Evolutionary conservation across 441 rosid species (phyloP), one percentile per base, ranked within the genome.

Genomic region (Aleurites moluccanus): DNA sequence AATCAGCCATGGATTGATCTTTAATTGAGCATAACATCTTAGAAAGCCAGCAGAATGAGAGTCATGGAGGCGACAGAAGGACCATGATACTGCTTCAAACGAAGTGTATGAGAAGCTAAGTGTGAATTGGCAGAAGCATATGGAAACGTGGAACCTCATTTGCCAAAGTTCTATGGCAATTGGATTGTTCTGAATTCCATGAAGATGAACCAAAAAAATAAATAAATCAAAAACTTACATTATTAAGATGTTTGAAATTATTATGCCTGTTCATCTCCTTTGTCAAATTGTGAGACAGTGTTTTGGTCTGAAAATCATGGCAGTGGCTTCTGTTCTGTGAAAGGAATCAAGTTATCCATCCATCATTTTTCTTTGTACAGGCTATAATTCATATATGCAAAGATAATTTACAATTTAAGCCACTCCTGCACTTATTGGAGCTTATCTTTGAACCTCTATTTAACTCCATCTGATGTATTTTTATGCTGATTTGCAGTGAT

Each of bases 401-500:
- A 45, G 40, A 38, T 8, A 38, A 6, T 38, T 38, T 38, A 38
- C 40, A 38, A 6, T 38, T 45, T 1, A 3, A 45, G 50, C 50
- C 15, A 10, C 0, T 45, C 13, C 13, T 45, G 3, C 16, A 45
- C 50, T 45, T 45, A 6, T 47, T 25, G 9, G 8, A 38, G 9
- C 40, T 38, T 38, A 61, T 47, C 49, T 35, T 1, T 56, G 1
- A 61, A 63, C 53, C 40, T 44, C 50, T 62, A 7, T 30, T 52
- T 30, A 67, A 62, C 0, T 45, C 55, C 55, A 55, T 50, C 25
- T 20, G 18, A 8, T 72, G 52, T 55, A 49, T 30, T 64, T 64
- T 64, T 62, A 20, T 38, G 73, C 70, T 53, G 35, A 61, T 18
- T 11, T 70, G 56, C 6, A 56, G 10, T 74, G 65, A n/a, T 38